A percentile compares a stretch with the other conserved stretches of the same genome.
Evolutionary conservation across 2,329 filamentous ascomycete species (phyloP).

Genomic region (Diaporthe citrichinensis): DNA sequence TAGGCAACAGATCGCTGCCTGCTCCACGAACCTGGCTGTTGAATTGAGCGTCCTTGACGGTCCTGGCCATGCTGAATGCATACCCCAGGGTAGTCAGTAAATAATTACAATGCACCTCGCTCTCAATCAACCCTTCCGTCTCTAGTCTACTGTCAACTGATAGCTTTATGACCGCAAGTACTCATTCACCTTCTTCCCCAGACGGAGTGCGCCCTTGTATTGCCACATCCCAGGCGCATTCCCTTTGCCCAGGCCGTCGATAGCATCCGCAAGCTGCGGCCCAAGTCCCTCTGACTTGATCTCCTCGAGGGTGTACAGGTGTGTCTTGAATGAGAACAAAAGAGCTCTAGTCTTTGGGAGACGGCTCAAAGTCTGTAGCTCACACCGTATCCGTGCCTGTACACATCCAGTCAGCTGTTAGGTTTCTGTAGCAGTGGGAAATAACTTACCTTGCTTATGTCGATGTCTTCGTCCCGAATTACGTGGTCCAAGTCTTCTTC

Average conservation of each 20-base stretch:
- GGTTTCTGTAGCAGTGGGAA: too few relatives aligned
- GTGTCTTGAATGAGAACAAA: slow-evolving; percentile 71
- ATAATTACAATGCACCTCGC: background rate
- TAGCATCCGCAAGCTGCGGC: slow-evolving; percentile 62
- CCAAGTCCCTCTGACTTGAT: slow-evolving; percentile 66
- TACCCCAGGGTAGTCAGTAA: background rate
- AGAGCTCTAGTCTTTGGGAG: slow-evolving; percentile 62
- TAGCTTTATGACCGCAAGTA: slow-evolving; percentile 56
- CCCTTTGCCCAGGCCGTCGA: slow-evolving; percentile 64
- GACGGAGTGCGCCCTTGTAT: slow-evolving; percentile 65
- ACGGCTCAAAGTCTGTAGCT: slow-evolving; percentile 66
- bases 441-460: slow-evolving; percentile 54
- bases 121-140: background rate
- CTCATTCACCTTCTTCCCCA: slow-evolving; percentile 62
- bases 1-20: background rate
- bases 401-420: background rate
- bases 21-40: background rate
- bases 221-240: slow-evolving; percentile 68
- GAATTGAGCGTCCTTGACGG: background rate
- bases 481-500: slow-evolving; percentile 49
- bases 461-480: slow-evolving; percentile 53
- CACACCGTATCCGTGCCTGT: slow-evolving; percentile 59
- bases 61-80: background rate
- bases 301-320: slow-evolving; percentile 62
- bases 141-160: background rate